Evolutionary conservation across 176 grass and related monocot genomes (phyloP), one percentile per base, ranked within the genome.

Genomic region (Calamus simplicifolius): DNA sequence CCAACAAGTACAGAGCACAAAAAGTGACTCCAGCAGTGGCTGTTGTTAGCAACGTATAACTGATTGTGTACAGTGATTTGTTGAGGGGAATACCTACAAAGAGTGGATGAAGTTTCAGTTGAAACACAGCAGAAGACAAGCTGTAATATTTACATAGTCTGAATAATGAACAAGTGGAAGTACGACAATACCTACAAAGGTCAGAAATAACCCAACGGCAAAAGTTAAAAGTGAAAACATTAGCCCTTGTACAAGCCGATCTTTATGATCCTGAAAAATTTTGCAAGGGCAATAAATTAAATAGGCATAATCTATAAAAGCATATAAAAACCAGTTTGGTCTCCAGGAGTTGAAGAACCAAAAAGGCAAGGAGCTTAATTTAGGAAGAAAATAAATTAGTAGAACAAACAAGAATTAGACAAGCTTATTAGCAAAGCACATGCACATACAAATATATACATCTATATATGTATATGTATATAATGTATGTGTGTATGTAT

Each of bases 21-120:
- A 73, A 73, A 54, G 51, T 54, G 28, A 63, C 38, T 54, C 49
- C 70, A 26, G 70, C 70, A 5, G 29, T 19, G 15, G 49, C 70
- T 15, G 70, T 63, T 56, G 70, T 73, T 63, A 73, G 59, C 19
- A 73, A 55, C 59, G 48, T 63, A 43, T 73, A 73, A 60, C 70
- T 73, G 49, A 60, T 54, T 55, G 70, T 54, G 38, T 73, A 63
- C 18, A 73, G 19, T 73, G 70, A 54, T 48, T 73, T 73, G 59
- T 73, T 73, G 58, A 73, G 58, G 38, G 70, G 70, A 63, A 63
- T 31, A 54, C 70, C 70, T 73, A 55, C 18, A 63, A 59, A 48
- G 17, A 62, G 30, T 53, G 13, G 50, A 5, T 43, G n/a, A 19
- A n/a, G 15, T 18, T 63, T 73, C 4, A 26, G 48, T 16, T 12